phyloP scores from a whole-genome alignment of 805 yeast genomes.

The Candida ovalis region DNA sequence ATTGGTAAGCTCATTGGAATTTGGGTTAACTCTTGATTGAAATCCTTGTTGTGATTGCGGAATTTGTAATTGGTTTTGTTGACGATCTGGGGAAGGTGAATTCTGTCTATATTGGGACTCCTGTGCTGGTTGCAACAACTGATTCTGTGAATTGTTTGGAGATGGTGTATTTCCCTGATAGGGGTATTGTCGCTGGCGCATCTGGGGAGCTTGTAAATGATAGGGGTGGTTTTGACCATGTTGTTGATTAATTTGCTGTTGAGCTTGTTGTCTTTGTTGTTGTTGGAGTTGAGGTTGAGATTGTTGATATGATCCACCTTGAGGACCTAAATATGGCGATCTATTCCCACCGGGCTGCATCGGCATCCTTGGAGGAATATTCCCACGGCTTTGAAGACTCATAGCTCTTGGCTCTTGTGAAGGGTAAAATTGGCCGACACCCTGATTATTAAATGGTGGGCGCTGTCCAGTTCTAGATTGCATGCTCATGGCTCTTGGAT shows the following conservation, averaged over 20 bases:
- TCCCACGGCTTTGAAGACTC: neutral
- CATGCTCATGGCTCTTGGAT: constrained; percentile 1
- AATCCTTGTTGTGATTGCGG: neutral
- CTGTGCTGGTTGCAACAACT: neutral
- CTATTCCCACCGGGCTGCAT: neutral
- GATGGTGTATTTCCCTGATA: neutral
- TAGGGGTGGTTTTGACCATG: neutral
- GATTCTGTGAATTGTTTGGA: neutral
- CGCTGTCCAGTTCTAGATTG: constrained; percentile 3
- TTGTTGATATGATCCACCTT: neutral
- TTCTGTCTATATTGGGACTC: neutral
- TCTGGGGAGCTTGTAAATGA: neutral
- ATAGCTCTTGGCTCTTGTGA: neutral
- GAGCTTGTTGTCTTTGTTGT: neutral
- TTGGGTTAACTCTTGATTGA: neutral
- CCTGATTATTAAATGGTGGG: neutral
- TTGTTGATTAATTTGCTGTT: neutral
- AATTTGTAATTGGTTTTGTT: neutral
- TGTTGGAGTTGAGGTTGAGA: neutral
- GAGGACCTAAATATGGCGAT: neutral
- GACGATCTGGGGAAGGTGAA: neutral
- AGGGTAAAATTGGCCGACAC: constrained; percentile 3
- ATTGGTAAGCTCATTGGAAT: neutral
- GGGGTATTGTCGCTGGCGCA: constrained; percentile 10
- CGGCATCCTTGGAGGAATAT: neutral